Conservation (phyloP, 208 protist species). For the Vickermania spadyakhi region DNA sequence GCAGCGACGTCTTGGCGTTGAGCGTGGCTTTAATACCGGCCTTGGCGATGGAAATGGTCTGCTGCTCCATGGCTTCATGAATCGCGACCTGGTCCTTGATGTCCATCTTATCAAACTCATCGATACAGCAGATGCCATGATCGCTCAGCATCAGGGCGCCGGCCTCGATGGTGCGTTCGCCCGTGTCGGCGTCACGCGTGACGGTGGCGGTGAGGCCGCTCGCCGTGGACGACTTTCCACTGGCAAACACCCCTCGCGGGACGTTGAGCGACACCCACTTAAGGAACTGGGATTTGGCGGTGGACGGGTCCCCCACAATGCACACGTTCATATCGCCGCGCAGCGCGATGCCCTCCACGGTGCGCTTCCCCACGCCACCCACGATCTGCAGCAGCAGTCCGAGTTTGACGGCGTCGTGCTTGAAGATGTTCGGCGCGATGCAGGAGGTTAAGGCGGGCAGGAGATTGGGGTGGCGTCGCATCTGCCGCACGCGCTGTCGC, state of each 20-base stretch:
- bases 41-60: constrained; percentile 99
- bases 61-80: constrained; percentile 99
- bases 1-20: constrained; percentile 98
- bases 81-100: constrained; percentile 98
- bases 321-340: constrained; percentile 99
- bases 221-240: constrained; percentile 95
- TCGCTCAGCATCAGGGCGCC: constrained; percentile 99
- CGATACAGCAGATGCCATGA: constrained; percentile 99
- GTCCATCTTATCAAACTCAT: constrained; percentile 99
- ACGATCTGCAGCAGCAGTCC: constrained; percentile 98
- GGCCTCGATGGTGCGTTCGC: constrained; percentile 99
- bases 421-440: constrained; percentile 94
- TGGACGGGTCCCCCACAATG: constrained; percentile 98
- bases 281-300: constrained; percentile 99
- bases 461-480: constrained; percentile 65
- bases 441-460: constrained; percentile 87
- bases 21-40: constrained; percentile 97
- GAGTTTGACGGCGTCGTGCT: constrained; percentile 97
- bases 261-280: constrained; percentile 95
- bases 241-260: constrained; percentile 97
- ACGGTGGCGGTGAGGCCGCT: constrained; percentile 97
- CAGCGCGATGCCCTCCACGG: constrained; percentile 89
- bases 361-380: constrained; percentile 98
- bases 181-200: constrained; percentile 96
- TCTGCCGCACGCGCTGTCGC: constrained; percentile 62